These are phyloP conservation scores for Pseudozyma thailandica DNA, from an alignment of 1,284 basidiomycete genomes.

Conservation along the genomic window DNA sequence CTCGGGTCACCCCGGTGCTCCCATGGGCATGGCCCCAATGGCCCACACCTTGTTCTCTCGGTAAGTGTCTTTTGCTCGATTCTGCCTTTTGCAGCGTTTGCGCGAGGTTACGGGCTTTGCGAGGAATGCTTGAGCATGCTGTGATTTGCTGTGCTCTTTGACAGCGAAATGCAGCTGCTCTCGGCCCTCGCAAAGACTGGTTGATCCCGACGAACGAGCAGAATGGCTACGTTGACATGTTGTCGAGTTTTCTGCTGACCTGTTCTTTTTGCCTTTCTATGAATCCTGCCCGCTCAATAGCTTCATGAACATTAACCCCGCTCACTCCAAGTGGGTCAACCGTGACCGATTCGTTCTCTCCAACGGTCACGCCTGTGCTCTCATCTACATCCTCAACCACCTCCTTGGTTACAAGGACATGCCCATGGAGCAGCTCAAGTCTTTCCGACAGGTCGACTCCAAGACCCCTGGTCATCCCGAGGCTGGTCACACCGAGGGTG, in stretches of 20 bases:
- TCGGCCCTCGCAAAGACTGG: background rate
- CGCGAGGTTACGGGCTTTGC: background rate
- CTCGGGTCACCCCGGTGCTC: conserved; percentile 73
- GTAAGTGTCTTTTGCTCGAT: conserved; percentile 68
- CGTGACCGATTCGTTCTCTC: conserved; percentile 77
- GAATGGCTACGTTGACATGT: background rate
- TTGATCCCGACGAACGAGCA: background rate
- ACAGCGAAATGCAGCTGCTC: background rate
- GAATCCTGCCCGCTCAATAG: conserved; percentile 68
- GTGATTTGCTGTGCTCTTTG: background rate
- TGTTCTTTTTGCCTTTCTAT: background rate
- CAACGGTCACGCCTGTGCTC: conserved; percentile 70
- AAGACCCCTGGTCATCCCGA: conserved; percentile 82
- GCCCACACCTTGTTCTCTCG: conserved; percentile 86
- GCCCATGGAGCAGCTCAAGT: conserved; percentile 82
- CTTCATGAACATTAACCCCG: conserved; percentile 86
- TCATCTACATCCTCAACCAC: conserved; percentile 83
- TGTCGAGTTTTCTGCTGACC: conserved; percentile 8
- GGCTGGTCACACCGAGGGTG: conserved; percentile 80
- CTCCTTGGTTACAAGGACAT: conserved; percentile 82
- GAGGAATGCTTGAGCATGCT: background rate
- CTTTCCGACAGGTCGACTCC: conserved; percentile 78
- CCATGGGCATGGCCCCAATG: conserved; percentile 81
- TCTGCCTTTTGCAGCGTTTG: background rate
- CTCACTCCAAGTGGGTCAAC: conserved; percentile 81